phyloP scores from a whole-genome alignment of 805 yeast genomes.

The Ogataea chonburiensis region DNA sequence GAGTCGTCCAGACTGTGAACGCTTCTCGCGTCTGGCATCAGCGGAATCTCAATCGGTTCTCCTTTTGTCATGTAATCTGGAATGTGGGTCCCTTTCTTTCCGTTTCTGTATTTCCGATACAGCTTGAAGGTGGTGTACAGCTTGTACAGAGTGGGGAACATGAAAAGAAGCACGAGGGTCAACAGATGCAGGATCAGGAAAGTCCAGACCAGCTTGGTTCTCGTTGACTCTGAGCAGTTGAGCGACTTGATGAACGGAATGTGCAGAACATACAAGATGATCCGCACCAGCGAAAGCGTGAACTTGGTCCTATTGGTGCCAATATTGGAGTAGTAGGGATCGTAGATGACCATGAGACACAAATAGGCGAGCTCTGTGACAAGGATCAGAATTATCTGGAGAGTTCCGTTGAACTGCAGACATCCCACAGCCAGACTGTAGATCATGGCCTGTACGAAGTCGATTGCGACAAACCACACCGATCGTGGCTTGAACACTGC shows the following conservation, averaged over 20 bases:
- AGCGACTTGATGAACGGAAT: conserved; percentile 42
- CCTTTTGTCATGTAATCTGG: conserved; percentile 24
- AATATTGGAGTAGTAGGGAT: conserved; percentile 36
- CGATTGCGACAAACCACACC: conserved; percentile 40
- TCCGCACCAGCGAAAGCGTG: conserved; percentile 38
- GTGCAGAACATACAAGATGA: conserved; percentile 41
- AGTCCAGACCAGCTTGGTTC: conserved; percentile 44
- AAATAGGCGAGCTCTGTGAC: conserved; percentile 36
- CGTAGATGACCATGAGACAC: conserved; percentile 23
- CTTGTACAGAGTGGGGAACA: conserved; percentile 30
- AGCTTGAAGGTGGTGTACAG: conserved; percentile 27
- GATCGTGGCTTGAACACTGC: conserved; percentile 43
- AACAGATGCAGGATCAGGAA: conserved; percentile 42
- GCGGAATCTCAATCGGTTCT: conserved; percentile 24
- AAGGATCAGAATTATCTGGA: conserved; percentile 42
- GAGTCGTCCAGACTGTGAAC: conserved; percentile 3
- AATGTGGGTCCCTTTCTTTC: conserved; percentile 24
- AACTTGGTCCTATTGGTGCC: conserved; percentile 33
- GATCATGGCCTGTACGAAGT: conserved; percentile 33
- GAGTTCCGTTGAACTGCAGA: conserved; percentile 42
- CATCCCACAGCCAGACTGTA: conserved; percentile 45
- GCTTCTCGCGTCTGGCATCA: conserved; percentile 14
- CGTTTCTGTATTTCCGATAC: conserved; percentile 18
- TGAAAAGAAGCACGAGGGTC: conserved; percentile 24
- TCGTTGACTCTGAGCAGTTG: conserved; percentile 35